A percentile compares a stretch with the other conserved stretches of the same genome.
Conservation (phyloP, 2,329 filamentous ascomycete genomes). For the Uncinocarpus reesii region DNA sequence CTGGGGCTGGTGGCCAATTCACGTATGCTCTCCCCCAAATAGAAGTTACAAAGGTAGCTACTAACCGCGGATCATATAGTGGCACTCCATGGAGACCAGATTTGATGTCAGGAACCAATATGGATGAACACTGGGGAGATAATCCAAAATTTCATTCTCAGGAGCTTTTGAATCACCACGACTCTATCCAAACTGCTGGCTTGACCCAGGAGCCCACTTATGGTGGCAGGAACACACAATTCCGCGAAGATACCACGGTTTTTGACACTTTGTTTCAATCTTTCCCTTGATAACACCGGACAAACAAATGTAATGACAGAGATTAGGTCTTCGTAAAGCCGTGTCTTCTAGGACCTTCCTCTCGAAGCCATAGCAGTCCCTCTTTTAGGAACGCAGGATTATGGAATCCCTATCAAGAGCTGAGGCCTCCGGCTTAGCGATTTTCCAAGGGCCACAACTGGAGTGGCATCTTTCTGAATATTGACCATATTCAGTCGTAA, state of each 20-base stretch:
- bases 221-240: background rate
- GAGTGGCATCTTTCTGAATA: too few relatives aligned
- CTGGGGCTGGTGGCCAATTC: conserved; percentile 7
- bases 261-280: background rate
- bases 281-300: background rate
- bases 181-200: background rate
- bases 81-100: background rate
- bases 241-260: background rate
- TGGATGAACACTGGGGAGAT: background rate
- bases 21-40: background rate
- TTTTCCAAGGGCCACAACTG: too few relatives aligned
- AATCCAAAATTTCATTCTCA: background rate
- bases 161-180: background rate
- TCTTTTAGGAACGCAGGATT: too few relatives aligned
- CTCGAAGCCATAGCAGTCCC: too few relatives aligned
- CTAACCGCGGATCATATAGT: too few relatives aligned
- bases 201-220: background rate
- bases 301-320: background rate
- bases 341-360: background rate
- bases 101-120: background rate
- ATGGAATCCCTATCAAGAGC: too few relatives aligned
- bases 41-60: too few relatives aligned
- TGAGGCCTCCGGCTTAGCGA: too few relatives aligned
- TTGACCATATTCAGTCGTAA: too few relatives aligned
- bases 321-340: background rate